A percentile compares a stretch with the other conserved stretches of the same genome.
Evolutionary conservation across 2,329 filamentous ascomycete species (phyloP).

Genomic region (Bipolaris zeicola): DNA sequence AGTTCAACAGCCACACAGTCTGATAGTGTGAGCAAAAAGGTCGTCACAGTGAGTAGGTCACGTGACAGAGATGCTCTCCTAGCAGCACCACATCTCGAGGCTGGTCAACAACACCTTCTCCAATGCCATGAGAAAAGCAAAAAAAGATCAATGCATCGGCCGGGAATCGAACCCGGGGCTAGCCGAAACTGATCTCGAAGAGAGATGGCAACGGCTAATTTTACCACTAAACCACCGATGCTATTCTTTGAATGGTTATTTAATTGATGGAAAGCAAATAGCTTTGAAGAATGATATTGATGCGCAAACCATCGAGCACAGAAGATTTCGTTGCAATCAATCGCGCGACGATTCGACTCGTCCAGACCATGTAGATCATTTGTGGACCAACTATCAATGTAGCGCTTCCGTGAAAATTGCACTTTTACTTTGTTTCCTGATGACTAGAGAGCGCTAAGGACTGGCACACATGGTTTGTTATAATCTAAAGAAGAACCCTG

Average conservation of each 20-base stretch:
- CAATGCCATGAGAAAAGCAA: not conserved
- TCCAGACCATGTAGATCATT: not conserved
- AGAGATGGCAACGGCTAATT: slow-evolving; percentile 22
- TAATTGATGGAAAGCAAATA: not conserved
- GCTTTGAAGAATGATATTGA: no score
- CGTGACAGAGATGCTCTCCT: not conserved
- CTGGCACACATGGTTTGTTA: not conserved
- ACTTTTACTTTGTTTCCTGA: no score
- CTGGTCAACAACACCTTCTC: not conserved
- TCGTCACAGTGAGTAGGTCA: not conserved
- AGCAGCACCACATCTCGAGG: not conserved
- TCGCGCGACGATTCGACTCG: not conserved
- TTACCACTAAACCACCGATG: slow-evolving; percentile 25
- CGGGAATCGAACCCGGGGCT: slow-evolving; percentile 23
- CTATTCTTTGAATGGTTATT: not conserved
- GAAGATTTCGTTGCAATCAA: no score
- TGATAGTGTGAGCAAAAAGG: no score
- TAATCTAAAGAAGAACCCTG: not conserved
- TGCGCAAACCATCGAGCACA: no score
- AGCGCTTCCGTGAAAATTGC: not conserved
- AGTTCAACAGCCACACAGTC: no score
- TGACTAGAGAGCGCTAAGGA: not conserved
- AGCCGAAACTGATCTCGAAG: slow-evolving; percentile 11
- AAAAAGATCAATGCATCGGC: slow-evolving; percentile 20
- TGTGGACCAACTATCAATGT: not conserved